A percentile compares a stretch with the other conserved stretches of the same genome.
Evolutionary conservation across 2,329 filamentous ascomycete species (phyloP).

Genomic region (Sodiomyces alkalinus): DNA sequence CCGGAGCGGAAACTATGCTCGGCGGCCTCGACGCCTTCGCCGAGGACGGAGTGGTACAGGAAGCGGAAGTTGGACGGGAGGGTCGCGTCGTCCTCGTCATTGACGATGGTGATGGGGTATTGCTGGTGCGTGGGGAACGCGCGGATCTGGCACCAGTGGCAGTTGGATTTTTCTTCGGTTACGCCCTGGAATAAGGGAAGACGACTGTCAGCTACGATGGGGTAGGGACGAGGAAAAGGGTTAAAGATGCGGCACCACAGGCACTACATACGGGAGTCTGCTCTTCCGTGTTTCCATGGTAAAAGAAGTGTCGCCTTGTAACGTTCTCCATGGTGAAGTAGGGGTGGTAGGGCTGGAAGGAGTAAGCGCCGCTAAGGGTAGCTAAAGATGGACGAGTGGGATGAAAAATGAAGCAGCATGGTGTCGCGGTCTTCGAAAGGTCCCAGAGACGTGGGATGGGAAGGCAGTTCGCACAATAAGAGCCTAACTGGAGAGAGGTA

Average conservation of each 20-base stretch:
- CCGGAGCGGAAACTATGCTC: slow-evolving; percentile 50
- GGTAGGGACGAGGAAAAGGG: not conserved
- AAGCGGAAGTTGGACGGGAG: slow-evolving; percentile 53
- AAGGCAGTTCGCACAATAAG: too few relatives aligned
- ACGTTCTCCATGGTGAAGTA: slow-evolving; percentile 30
- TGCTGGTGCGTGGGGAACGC: slow-evolving; percentile 31
- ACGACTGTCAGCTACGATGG: slow-evolving; percentile 1
- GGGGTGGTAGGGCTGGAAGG: too few relatives aligned
- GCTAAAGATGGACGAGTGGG: too few relatives aligned
- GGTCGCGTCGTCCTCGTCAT: slow-evolving; percentile 39
- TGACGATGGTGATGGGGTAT: slow-evolving; percentile 47
- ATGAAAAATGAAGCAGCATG: too few relatives aligned
- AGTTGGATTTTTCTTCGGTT: slow-evolving; percentile 25
- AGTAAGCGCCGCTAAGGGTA: too few relatives aligned
- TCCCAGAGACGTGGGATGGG: too few relatives aligned
- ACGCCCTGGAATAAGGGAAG: slow-evolving; percentile 17
- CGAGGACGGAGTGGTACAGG: slow-evolving; percentile 45
- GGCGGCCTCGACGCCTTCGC: slow-evolving; percentile 42
- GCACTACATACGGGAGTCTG: slow-evolving; percentile 8
- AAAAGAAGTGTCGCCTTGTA: slow-evolving; percentile 32
- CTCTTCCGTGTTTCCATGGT: slow-evolving; percentile 19
- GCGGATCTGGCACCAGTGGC: slow-evolving; percentile 48
- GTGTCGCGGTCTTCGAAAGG: too few relatives aligned
- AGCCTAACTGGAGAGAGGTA: too few relatives aligned
- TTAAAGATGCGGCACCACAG: not conserved